Base-by-base conservation (phyloP, 345 rosid species). In the Eucalyptus camaldulensis region DNA sequence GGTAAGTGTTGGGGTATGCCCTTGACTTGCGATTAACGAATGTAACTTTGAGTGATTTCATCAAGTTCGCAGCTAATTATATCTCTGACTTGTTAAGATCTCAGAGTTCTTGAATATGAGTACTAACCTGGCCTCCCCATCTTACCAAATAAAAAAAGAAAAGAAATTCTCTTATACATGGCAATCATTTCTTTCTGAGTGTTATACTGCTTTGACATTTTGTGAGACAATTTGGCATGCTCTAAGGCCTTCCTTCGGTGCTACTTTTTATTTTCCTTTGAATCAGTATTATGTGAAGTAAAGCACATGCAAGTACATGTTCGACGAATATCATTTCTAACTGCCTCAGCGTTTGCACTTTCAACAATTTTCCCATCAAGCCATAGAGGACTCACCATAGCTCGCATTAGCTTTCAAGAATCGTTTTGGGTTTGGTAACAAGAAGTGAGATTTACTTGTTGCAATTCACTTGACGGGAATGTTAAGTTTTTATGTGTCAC, bases 1-100 rank as follows among this genome's bases (percentile, higher is more conserved):
- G 93, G 98, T 96, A 94, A 93, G 87, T 87, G 40, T 80, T 47
- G 43, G 54, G 85, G 16, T 50, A 17, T 60, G 54, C 80, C 56
- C 69, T 88, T 86, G 37, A 37, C 27, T 72, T 72, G 45, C 0
- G 27, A 76, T 19, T 80, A 24, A 69, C 43, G 31, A 85, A 11
- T 43, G 29, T 7, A 50, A 31, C 15, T 27, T 43, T 85, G 8
- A n/a, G 7, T 58, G 16, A 29, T 54, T 56, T 33, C 56, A 56
- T 83, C 33, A 33, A 22, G 27, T 72, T 76, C 27, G 3, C 83
- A 76, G 27, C 83, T 76, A 37, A 49, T 86, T 33, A 49, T 76
- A 27, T 86, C 65, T 86, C 83, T 37, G 83, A 21, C 45, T 76
- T 6, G 45, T 76, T 44, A 72, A 72, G 81, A 33, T 72, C 44